Percentiles rank a stretch among this genome's conserved stretches.
Conservation (phyloP, 163 green algal species). For the Scenedesmus sp. region DNA sequence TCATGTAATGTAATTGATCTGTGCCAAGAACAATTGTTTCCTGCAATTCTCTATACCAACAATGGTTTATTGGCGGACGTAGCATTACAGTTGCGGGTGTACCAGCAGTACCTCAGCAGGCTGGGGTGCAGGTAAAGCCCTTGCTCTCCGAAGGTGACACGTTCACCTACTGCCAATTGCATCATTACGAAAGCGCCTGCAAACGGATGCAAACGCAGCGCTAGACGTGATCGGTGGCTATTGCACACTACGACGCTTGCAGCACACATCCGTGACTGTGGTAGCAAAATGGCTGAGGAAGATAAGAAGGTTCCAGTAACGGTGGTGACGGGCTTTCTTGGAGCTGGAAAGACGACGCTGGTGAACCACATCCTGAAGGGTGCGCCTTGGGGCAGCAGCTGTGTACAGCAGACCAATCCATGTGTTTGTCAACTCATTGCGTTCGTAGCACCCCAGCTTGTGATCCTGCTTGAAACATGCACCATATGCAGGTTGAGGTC, state of each 20-base stretch:
- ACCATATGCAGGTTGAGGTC: not conserved
- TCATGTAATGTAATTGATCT: no score
- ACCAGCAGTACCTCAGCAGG: not conserved
- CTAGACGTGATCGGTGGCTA: not conserved
- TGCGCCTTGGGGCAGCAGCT: conserved; percentile 30
- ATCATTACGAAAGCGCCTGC: no score
- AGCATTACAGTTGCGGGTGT: not conserved
- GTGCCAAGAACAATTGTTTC: no score
- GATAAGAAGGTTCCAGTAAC: conserved; percentile 41
- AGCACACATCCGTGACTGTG: not conserved
- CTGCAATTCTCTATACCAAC: no score
- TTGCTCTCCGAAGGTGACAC: not conserved
- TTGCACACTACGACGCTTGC: not conserved
- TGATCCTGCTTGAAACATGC: no score
- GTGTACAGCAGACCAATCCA: not conserved
- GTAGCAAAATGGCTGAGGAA: conserved; percentile 1
- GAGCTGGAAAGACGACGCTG: conserved; percentile 83
- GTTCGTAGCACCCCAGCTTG: not conserved
- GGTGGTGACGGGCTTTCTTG: conserved; percentile 61
- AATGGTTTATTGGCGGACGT: not conserved
- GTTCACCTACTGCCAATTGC: not conserved
- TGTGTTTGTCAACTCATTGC: not conserved
- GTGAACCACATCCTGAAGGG: conserved; percentile 83
- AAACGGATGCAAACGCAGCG: not conserved
- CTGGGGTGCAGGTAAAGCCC: not conserved